Conservation (phyloP, 352 stramenopile genomes). For the Globisporangium okanoganense region DNA sequence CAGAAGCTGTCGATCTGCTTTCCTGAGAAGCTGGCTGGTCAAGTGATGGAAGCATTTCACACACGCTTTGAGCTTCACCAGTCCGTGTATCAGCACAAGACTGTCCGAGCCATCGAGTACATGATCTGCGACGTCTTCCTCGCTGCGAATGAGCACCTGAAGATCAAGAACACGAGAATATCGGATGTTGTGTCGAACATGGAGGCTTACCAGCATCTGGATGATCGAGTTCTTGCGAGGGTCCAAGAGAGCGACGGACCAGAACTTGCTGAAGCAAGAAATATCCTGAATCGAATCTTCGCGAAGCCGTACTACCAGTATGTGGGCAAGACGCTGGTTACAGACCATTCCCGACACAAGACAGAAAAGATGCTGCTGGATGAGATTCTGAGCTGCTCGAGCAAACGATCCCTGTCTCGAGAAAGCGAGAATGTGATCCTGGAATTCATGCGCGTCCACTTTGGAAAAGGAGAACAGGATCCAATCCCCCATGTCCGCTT, state of each 20-base stretch:
- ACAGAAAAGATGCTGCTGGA: conserved; percentile 45
- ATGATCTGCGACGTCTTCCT: conserved; percentile 86
- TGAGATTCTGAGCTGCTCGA: conserved; percentile 56
- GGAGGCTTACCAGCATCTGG: conserved; percentile 79
- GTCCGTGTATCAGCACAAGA: conserved; percentile 85
- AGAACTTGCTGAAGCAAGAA: conserved; percentile 39
- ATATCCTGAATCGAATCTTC: conserved; percentile 58
- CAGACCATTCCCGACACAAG: conserved; percentile 36
- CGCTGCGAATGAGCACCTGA: conserved; percentile 55
- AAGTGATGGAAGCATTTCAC: conserved; percentile 87
- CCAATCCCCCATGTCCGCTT: conserved; percentile 74
- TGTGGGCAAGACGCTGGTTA: conserved; percentile 61
- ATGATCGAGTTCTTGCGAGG: conserved; percentile 70
- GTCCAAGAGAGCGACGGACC: conserved; percentile 70
- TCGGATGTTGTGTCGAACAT: conserved; percentile 61
- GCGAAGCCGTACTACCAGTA: conserved; percentile 77
- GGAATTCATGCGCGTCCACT: conserved; percentile 76
- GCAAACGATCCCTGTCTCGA: conserved; percentile 22
- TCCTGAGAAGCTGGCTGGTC: conserved; percentile 80
- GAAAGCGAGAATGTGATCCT: conserved; percentile 66
- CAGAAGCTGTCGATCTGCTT: conserved; percentile 73
- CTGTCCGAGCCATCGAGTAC: conserved; percentile 78
- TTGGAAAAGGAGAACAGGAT: conserved; percentile 75
- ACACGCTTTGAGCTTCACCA: conserved; percentile 87
- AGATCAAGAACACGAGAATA: conserved; percentile 59